Evolutionary conservation across 345 rosid genomes (phyloP).

Genomic region (Eucalyptus sp.): DNA sequence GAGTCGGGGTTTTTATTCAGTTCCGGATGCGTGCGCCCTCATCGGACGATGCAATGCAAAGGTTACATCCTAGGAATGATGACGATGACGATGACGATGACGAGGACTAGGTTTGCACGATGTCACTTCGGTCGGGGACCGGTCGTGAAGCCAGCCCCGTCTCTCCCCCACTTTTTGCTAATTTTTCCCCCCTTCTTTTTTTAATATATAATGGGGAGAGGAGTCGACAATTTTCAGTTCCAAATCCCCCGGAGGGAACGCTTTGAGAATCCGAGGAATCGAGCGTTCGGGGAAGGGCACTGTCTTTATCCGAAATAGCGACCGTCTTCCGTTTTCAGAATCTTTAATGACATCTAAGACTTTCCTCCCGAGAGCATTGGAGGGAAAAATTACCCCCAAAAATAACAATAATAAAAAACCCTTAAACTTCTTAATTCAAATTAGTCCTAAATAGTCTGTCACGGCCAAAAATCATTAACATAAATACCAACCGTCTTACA

Average conservation of each 20-base stretch:
- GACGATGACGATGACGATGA: neutral
- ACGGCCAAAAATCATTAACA: rapidly evolving
- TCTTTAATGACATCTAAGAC: neutral
- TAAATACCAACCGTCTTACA: rapidly evolving
- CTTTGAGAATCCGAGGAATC: neutral
- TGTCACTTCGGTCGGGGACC: neutral
- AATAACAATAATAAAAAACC: too few relatives aligned
- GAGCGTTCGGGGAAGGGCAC: neutral
- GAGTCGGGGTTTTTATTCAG: neutral
- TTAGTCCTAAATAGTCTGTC: too few relatives aligned
- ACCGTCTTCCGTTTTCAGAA: neutral
- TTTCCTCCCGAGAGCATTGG: neutral
- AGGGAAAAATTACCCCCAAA: neutral
- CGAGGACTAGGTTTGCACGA: neutral
- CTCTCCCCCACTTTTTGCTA: neutral
- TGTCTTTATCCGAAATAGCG: neutral
- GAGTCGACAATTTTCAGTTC: neutral
- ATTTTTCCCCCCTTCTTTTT: neutral
- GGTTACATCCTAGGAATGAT: neutral
- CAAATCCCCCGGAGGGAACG: neutral
- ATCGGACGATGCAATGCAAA: neutral
- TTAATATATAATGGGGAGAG: neutral
- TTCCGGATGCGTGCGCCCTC: neutral
- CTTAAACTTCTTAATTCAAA: too few relatives aligned
- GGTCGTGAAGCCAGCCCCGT: neutral